Evolutionary conservation across 2,329 filamentous ascomycete species (phyloP), one percentile per base, ranked within the genome.

Genomic region (Colletotrichum sp.): DNA sequence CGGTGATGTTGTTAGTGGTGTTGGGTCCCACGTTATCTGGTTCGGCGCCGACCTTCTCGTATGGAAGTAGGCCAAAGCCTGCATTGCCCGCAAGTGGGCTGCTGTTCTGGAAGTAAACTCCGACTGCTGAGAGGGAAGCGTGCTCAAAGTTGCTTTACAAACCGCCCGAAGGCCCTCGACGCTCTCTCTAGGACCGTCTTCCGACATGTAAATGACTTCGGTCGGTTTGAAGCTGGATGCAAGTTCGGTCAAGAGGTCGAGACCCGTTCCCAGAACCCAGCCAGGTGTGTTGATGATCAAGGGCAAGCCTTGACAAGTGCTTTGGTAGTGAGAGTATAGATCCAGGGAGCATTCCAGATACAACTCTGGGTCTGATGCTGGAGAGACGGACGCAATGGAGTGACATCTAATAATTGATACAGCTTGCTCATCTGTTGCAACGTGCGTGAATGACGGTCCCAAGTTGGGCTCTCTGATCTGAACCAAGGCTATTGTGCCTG

Each of bases 41-140:
- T 57, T 67, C 55, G n/a, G 79, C 78, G 27, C 74, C 75, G 34
- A 62, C 70, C 34, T 74, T 72, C 64, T 65, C 36, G 57, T 78
- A 81, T 96, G 95, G 80, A 96, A 95, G 79, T 96, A 96, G 0
- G 94, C 93, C 89, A 95, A 93, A n/a, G 89, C 91, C 79, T 96
- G 94, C 93, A 96, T 95, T 8, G 90, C 89, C 67, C 94, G 87
- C 4, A 95, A 84, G 77, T 96, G 92, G 0, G 91, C 88, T 0
- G 93, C 89, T 12, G 92, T 94, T 49, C 93, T 87, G 5, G 89
- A 86, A 2, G 87, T 87, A 55, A 87, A 87, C 55, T 92, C 89
- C n/a, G 87, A 88, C 11, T 88, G 83, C 79, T 93, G 90, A 2
- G 93, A 93, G 7, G 92, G 90, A 6, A 95, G 84, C 7, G 87